Evolutionary conservation across 495 filamentous ascomycete genomes (phyloP).

Genomic region (Barbatosphaeria neglecta): DNA sequence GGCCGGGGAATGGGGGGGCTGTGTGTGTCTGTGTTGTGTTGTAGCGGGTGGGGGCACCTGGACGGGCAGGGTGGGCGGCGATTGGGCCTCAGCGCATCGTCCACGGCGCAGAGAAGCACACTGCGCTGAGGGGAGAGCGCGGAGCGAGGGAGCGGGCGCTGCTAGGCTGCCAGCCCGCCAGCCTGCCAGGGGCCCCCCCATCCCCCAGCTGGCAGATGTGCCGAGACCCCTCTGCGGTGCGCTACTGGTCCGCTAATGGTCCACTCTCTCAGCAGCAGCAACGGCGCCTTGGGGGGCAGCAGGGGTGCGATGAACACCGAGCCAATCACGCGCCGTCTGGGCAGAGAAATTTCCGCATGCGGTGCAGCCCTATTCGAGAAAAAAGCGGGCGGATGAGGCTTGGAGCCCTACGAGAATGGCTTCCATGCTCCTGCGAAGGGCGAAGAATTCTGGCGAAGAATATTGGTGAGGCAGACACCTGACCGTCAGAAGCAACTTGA

Average conservation of each 20-base stretch:
- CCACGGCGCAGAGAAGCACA: too few species aligned
- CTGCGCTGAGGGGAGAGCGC: too few species aligned
- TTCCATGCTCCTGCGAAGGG: too few species aligned
- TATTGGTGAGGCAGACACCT: too few species aligned
- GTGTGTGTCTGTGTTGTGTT: background rate
- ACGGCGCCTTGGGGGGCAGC: background rate
- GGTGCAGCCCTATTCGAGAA: background rate
- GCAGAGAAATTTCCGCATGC: background rate
- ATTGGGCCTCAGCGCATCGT: too few species aligned
- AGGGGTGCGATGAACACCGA: background rate
- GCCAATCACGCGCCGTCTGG: background rate
- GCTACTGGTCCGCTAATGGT: too few species aligned
- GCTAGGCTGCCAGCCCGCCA: too few species aligned
- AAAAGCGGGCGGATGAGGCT: background rate
- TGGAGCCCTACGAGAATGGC: background rate
- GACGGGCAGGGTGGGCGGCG: too few species aligned
- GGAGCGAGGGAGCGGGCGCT: too few species aligned
- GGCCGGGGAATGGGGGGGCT: background rate
- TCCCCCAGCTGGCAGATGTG: background rate
- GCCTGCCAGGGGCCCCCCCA: background rate
- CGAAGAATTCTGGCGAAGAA: too few species aligned
- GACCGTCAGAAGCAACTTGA: too few species aligned
- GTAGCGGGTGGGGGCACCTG: background rate
- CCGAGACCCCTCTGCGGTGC: background rate
- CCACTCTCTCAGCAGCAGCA: background rate